A percentile compares a stretch with the other conserved stretches of the same genome.
Conservation (phyloP, 331 rosid genomes). For the Cucumis variabilis region DNA sequence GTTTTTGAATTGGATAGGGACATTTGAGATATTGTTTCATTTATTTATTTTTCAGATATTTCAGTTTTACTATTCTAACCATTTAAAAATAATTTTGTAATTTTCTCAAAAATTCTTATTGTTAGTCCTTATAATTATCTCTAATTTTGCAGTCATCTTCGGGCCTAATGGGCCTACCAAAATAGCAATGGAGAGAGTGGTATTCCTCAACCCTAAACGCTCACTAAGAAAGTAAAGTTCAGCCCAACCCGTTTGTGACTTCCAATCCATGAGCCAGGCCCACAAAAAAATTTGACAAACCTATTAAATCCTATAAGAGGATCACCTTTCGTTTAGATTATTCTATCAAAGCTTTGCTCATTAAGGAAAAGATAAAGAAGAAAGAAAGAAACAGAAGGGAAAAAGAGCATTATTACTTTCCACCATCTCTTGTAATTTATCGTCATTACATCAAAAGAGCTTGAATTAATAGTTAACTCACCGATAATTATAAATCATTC, state of each 20-base stretch:
- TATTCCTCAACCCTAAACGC: too few relatives aligned
- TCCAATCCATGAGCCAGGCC: neutral
- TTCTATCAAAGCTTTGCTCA: neutral
- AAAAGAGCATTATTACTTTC: neutral
- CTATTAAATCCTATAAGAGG: neutral
- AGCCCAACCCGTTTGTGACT: neutral
- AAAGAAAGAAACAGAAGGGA: neutral
- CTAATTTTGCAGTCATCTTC: too few relatives aligned
- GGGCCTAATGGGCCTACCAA: too few relatives aligned
- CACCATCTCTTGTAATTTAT: neutral
- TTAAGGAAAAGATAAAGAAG: neutral
- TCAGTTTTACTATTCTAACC: too few relatives aligned
- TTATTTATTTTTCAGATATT: too few relatives aligned
- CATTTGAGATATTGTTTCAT: too few relatives aligned
- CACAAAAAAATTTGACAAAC: neutral
- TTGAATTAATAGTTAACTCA: neutral
- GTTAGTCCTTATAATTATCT: too few relatives aligned
- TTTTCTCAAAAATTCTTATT: too few relatives aligned
- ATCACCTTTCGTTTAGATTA: neutral
- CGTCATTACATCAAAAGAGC: neutral
- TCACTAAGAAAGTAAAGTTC: neutral
- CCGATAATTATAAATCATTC: neutral
- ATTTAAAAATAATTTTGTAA: too few relatives aligned
- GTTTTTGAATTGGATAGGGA: too few relatives aligned
- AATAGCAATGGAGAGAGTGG: too few relatives aligned